These are phyloP conservation scores for Pyricularia pennisetigena DNA, from an alignment of 2,329 filamentous ascomycete genomes.

Conservation along the genomic window DNA sequence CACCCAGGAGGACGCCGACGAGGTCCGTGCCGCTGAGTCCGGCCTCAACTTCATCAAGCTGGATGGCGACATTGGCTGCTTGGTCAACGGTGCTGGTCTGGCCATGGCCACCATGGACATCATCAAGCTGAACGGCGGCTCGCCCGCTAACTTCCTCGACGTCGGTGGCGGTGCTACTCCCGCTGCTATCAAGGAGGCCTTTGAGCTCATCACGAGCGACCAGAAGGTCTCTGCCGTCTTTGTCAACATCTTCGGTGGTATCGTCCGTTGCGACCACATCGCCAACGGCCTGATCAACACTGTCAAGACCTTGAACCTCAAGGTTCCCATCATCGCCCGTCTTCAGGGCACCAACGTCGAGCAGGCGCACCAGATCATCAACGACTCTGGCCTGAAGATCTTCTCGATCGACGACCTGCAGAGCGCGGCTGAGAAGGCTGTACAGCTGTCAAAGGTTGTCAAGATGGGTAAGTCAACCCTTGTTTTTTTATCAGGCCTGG, in stretches of 20 bases:
- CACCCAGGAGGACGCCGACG: constrained; percentile 92
- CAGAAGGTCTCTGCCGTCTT: constrained; percentile 98
- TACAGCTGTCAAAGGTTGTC: constrained; percentile 98
- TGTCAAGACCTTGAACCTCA: constrained; percentile 87
- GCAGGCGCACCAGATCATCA: constrained; percentile 83
- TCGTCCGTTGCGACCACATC: constrained; percentile 95
- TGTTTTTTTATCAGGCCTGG: background rate
- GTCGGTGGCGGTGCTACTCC: constrained; percentile 96
- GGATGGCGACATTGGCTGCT: constrained; percentile 96
- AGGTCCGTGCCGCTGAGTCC: constrained; percentile 91
- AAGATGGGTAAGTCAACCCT: constrained; percentile 69
- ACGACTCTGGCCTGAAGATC: constrained; percentile 97
- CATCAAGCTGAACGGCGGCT: constrained; percentile 97
- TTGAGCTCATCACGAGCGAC: constrained; percentile 97
- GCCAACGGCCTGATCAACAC: constrained; percentile 93
- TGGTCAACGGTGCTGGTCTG: constrained; percentile 97
- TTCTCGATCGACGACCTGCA: constrained; percentile 99
- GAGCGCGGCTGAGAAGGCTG: constrained; percentile 92
- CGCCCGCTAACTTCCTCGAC: constrained; percentile 97
- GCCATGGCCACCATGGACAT: constrained; percentile 99
- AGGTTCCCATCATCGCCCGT: constrained; percentile 93
- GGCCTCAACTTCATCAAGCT: constrained; percentile 99
- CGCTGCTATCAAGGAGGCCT: constrained; percentile 92
- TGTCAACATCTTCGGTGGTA: constrained; percentile 99
- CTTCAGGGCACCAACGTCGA: constrained; percentile 99